Percentiles rank a stretch among this genome's conserved stretches.
phyloP scores from a whole-genome alignment of 148 eudicot species.

The Cornus suecica region DNA sequence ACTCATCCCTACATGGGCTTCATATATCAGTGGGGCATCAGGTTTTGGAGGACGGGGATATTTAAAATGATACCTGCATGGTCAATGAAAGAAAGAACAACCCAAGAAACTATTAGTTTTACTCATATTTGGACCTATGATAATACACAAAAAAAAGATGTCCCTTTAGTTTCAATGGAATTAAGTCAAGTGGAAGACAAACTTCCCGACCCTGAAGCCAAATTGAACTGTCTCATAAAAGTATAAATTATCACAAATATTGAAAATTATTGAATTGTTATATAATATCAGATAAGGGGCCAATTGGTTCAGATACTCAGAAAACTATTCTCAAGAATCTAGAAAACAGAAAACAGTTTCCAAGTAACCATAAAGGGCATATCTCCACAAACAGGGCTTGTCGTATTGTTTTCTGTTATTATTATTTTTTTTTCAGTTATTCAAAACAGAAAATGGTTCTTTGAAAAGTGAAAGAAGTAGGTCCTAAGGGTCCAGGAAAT shows the following conservation, averaged over 20 bases:
- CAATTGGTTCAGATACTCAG: too few relatives aligned
- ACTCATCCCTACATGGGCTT: constrained; percentile 99
- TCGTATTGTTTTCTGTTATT: too few relatives aligned
- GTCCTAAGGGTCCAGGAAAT: not conserved
- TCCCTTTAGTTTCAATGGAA: not conserved
- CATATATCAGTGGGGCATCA: constrained; percentile 79
- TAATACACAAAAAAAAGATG: not conserved
- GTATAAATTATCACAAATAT: not conserved
- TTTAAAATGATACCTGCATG: constrained; percentile 69
- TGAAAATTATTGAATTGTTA: too few relatives aligned
- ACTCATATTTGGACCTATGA: not conserved
- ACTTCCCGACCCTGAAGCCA: not conserved
- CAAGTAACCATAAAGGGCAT: too few relatives aligned
- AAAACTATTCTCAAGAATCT: too few relatives aligned
- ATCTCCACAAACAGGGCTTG: too few relatives aligned
- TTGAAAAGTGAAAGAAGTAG: too few relatives aligned
- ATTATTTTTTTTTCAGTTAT: too few relatives aligned
- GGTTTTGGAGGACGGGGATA: constrained; percentile 81
- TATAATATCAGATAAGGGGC: too few relatives aligned
- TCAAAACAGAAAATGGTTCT: too few relatives aligned
- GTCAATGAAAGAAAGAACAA: constrained; percentile 10
- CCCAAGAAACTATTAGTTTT: constrained; percentile 11
- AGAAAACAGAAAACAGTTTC: too few relatives aligned
- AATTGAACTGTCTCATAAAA: not conserved
- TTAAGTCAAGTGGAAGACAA: too few relatives aligned